These are phyloP conservation scores for Cladorrhinum sp. DNA, from an alignment of 2,329 filamentous ascomycete species.

Conservation along the genomic window DNA sequence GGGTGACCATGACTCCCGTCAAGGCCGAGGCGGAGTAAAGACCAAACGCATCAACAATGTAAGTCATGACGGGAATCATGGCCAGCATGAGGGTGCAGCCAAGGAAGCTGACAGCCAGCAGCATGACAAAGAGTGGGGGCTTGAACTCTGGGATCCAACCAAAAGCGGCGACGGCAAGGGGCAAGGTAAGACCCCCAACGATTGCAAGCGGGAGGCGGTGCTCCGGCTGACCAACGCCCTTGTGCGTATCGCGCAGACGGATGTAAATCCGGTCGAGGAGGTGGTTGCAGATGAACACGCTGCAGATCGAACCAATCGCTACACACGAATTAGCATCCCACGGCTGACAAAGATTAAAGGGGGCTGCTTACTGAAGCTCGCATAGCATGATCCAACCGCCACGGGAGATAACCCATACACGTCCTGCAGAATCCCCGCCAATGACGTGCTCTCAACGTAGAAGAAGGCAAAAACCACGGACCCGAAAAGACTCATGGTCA, in stretches of 20 bases:
- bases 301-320: slow-evolving; percentile 49
- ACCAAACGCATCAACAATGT: slow-evolving; percentile 56
- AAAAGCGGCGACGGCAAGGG: slow-evolving; percentile 44
- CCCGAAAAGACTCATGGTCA: slow-evolving; percentile 45
- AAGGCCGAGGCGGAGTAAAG: slow-evolving; percentile 55
- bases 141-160: slow-evolving; percentile 49
- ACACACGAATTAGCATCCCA: slow-evolving; percentile 4
- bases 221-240: slow-evolving; percentile 47
- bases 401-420: slow-evolving; percentile 50
- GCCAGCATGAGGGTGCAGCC: slow-evolving; percentile 46
- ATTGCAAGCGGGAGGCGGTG: slow-evolving; percentile 52
- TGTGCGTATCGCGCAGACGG: slow-evolving; percentile 39
- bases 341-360: background rate
- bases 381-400: slow-evolving; percentile 50
- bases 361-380: slow-evolving; percentile 48
- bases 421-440: slow-evolving; percentile 48
- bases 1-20: slow-evolving; percentile 53
- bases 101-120: slow-evolving; percentile 43
- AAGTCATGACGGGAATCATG: slow-evolving; percentile 50
- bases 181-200: slow-evolving; percentile 45
- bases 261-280: slow-evolving; percentile 54
- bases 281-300: slow-evolving; percentile 48
- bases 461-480: slow-evolving; percentile 50
- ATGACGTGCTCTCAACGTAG: slow-evolving; percentile 53
- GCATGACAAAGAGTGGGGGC: slow-evolving; percentile 41